Evolutionary conservation across 2,329 filamentous ascomycete genomes (phyloP).

Genomic region (Fusarium dimerum): DNA sequence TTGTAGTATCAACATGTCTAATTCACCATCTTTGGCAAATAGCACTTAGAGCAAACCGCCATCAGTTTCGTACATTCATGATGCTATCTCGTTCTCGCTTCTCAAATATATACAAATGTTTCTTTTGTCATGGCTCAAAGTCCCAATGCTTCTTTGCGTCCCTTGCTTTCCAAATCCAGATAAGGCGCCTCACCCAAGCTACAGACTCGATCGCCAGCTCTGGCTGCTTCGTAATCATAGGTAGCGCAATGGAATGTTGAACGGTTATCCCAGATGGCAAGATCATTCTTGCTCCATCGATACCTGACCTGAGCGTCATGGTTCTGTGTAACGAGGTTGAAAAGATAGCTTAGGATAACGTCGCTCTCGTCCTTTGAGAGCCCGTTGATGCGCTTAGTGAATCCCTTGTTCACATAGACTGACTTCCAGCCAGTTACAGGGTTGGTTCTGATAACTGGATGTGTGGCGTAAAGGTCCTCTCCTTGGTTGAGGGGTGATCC

Average conservation of each 20-base stretch:
- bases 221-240: slow-evolving; percentile 56
- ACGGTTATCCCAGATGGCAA: slow-evolving; percentile 68
- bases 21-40: too few species aligned
- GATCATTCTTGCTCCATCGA: slow-evolving; percentile 53
- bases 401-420: slow-evolving; percentile 51
- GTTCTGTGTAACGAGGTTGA: slow-evolving; percentile 52
- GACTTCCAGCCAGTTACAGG: slow-evolving; percentile 61
- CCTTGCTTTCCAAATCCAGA: slow-evolving; percentile 39
- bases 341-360: slow-evolving; percentile 48
- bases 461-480: slow-evolving; percentile 48
- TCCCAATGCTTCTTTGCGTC: slow-evolving; percentile 40
- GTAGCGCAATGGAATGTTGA: slow-evolving; percentile 55
- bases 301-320: slow-evolving; percentile 59
- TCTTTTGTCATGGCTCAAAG: not conserved
- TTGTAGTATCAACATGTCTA: too few species aligned
- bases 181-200: slow-evolving; percentile 47
- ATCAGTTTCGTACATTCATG: not conserved
- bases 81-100: not conserved
- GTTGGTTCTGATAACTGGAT: slow-evolving; percentile 60
- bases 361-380: slow-evolving; percentile 56
- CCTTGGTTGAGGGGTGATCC: slow-evolving; percentile 61
- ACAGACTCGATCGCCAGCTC: slow-evolving; percentile 44
- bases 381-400: slow-evolving; percentile 56
- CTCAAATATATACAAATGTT: not conserved
- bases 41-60: too few species aligned